Conservation (phyloP, 495 filamentous ascomycete species). For the Penicillium goetzii region DNA sequence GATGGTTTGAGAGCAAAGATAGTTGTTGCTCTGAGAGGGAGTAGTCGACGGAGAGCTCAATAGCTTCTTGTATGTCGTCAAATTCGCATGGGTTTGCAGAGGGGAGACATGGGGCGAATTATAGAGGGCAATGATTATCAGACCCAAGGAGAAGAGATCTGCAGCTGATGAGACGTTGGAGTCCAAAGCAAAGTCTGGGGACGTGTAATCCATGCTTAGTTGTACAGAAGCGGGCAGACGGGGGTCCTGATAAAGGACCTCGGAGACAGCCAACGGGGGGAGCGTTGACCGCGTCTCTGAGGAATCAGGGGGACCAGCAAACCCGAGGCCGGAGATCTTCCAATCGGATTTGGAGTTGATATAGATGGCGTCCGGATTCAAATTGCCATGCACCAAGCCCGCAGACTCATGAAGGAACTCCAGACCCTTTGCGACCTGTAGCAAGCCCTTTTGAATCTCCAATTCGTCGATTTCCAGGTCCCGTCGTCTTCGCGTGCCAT, state of each 20-base stretch:
- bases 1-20: constrained; percentile 73
- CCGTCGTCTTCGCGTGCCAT: constrained; percentile 71
- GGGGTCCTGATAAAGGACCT: constrained; percentile 84
- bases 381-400: constrained; percentile 87
- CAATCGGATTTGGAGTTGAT: constrained; percentile 98
- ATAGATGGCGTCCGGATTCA: constrained; percentile 93
- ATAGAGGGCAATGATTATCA: constrained; percentile 87
- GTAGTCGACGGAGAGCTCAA: constrained; percentile 75
- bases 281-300: constrained; percentile 70
- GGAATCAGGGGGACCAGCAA: constrained; percentile 74
- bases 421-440: constrained; percentile 91
- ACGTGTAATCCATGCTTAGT: constrained; percentile 88
- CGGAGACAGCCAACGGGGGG: constrained; percentile 75
- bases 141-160: constrained; percentile 91
- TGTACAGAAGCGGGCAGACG: constrained; percentile 82
- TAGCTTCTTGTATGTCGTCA: constrained; percentile 79
- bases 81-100: constrained; percentile 74
- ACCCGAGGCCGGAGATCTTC: constrained; percentile 94
- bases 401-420: constrained; percentile 98
- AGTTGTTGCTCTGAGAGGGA: constrained; percentile 80
- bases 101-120: constrained; percentile 91
- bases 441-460: constrained; percentile 93
- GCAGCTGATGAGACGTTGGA: constrained; percentile 75
- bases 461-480: constrained; percentile 96
- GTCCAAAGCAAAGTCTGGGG: constrained; percentile 91